Conservation (phyloP, 2,329 filamentous ascomycete species). For the Juglanconis oblonga region DNA sequence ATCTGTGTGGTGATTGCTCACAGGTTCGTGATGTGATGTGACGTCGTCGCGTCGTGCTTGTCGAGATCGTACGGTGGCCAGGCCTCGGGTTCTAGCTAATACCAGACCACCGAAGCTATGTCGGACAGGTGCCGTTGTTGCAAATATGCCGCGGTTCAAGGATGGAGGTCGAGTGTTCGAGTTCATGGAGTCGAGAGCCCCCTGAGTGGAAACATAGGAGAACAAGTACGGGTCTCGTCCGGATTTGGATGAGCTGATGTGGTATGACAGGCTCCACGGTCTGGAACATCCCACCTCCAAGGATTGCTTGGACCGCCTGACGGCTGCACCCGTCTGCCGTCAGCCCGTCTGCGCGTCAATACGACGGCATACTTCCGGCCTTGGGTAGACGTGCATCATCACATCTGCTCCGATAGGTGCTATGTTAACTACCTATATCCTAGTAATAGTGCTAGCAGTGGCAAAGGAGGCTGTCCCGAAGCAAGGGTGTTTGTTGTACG, state of each 20-base stretch:
- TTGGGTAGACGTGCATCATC: too few relatives aligned
- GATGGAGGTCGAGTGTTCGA: too few relatives aligned
- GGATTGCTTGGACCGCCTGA: too few relatives aligned
- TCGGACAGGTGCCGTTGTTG: constrained; percentile 6
- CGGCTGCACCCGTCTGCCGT: too few relatives aligned
- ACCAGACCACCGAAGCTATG: background rate
- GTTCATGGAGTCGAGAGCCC: constrained; percentile 1
- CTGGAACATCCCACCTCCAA: background rate
- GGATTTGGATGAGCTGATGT: constrained; percentile 7
- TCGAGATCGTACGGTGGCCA: background rate
- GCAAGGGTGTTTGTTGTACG: too few relatives aligned
- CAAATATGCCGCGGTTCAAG: background rate
- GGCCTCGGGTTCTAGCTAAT: background rate
- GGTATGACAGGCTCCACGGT: constrained; percentile 1
- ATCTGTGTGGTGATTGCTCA: too few relatives aligned
- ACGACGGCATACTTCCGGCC: too few relatives aligned
- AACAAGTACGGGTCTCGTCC: constrained; percentile 10
- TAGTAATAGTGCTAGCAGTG: too few relatives aligned
- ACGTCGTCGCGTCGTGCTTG: background rate
- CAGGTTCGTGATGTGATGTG: background rate
- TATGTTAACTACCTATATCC: too few relatives aligned
- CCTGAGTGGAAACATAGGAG: constrained; percentile 8
- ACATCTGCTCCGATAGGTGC: too few relatives aligned
- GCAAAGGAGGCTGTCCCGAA: too few relatives aligned
- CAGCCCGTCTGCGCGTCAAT: too few relatives aligned